phyloP scores from a whole-genome alignment of 2,329 filamentous ascomycete genomes.

The Penicillium sp. region DNA sequence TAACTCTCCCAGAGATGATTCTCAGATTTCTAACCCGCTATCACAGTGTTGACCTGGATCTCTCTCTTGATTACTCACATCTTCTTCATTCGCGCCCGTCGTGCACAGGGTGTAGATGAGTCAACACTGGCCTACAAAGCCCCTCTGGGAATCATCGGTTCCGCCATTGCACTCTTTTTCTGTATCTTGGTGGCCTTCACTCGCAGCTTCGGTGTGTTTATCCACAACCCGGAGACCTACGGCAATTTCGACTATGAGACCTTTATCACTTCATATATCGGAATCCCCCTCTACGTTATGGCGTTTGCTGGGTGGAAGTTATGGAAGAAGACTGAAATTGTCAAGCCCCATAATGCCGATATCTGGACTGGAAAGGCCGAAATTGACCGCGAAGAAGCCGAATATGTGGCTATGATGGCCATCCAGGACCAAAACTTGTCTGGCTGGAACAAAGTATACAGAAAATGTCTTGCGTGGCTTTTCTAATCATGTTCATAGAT shows the following conservation, averaged over 20 bases:
- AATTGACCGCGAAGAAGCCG: neutral
- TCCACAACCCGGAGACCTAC: constrained; percentile 1
- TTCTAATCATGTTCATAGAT: too few relatives aligned
- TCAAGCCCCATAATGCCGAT: constrained; percentile 32
- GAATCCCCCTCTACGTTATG: constrained; percentile 55
- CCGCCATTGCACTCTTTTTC: constrained; percentile 56
- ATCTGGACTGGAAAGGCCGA: constrained; percentile 27
- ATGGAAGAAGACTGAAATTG: constrained; percentile 36
- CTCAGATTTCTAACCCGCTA: too few relatives aligned
- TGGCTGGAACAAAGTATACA: too few relatives aligned
- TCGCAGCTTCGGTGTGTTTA: constrained; percentile 60
- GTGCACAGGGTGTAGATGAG: too few relatives aligned
- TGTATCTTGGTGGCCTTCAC: constrained; percentile 58
- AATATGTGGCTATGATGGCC: too few relatives aligned
- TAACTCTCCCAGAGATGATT: too few relatives aligned
- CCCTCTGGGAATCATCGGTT: constrained; percentile 51
- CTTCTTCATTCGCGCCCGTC: too few relatives aligned
- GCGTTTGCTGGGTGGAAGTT: constrained; percentile 47
- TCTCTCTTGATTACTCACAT: too few relatives aligned
- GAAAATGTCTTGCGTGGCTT: too few relatives aligned
- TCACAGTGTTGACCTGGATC: too few relatives aligned
- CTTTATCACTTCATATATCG: constrained; percentile 57
- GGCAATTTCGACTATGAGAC: constrained; percentile 54
- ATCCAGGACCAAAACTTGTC: too few relatives aligned
- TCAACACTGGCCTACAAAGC: too few relatives aligned